Percentiles rank a stretch among this genome's conserved stretches.
phyloP scores from a whole-genome alignment of 2,329 filamentous ascomycete species.

The Ophiostoma sp. region DNA sequence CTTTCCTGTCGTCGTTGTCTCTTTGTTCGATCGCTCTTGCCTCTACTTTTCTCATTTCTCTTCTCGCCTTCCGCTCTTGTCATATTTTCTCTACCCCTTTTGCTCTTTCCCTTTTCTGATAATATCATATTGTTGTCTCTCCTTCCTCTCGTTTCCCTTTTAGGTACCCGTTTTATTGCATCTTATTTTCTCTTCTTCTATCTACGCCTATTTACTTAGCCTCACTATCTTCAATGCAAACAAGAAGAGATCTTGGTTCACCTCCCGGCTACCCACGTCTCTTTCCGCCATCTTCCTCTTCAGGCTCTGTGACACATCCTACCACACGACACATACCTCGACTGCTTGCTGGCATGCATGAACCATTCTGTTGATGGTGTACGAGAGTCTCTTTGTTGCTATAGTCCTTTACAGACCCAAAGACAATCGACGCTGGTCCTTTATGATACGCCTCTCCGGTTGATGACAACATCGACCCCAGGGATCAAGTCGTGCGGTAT shows the following conservation, averaged over 20 bases:
- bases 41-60: not conserved
- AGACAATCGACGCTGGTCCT: not conserved
- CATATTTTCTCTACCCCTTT: not conserved
- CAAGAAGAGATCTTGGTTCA: constrained; percentile 1
- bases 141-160: not conserved
- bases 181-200: not conserved
- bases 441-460: not conserved
- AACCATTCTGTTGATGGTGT: constrained; percentile 15
- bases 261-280: constrained; percentile 6
- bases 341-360: constrained; percentile 24
- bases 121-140: not conserved
- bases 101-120: not conserved
- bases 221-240: constrained; percentile 10
- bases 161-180: not conserved
- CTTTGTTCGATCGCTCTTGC: not conserved
- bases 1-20: constrained; percentile 1
- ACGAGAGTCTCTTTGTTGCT: not conserved
- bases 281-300: constrained; percentile 1
- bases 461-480: not conserved
- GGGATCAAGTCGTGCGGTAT: not conserved
- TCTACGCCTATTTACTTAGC: not conserved
- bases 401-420: too few species aligned
- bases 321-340: not conserved
- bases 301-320: not conserved
- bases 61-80: not conserved